Evolutionary conservation across 2,329 filamentous ascomycete species (phyloP).

Genomic region (Pseudofabraea citricarpa): DNA sequence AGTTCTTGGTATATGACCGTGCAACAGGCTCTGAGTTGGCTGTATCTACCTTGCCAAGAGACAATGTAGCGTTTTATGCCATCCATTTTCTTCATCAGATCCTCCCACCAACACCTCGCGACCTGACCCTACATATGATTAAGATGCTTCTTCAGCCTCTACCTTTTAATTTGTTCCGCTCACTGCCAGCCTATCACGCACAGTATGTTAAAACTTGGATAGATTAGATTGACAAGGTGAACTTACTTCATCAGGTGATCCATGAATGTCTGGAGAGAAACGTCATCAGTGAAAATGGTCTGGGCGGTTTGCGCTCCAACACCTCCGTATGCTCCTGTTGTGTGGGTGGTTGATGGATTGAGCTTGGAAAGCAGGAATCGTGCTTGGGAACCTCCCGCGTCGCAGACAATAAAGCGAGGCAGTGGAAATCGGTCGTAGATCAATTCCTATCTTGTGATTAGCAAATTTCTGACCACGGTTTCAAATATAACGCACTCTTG

Average conservation of each 20-base stretch:
- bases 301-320: slow-evolving; percentile 82
- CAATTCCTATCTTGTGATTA: slow-evolving; percentile 61
- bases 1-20: no score
- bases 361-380: slow-evolving; percentile 96
- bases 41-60: no score
- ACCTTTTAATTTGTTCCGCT: slow-evolving; percentile 53
- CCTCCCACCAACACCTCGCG: no score
- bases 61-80: no score
- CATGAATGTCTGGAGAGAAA: slow-evolving; percentile 98
- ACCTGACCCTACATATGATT: no score
- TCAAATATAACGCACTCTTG: slow-evolving; percentile 61
- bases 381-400: slow-evolving; percentile 95
- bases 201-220: slow-evolving; percentile 8
- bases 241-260: slow-evolving; percentile 98
- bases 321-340: slow-evolving; percentile 85
- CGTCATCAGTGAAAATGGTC: slow-evolving; percentile 98
- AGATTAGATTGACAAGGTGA: slow-evolving; percentile 9
- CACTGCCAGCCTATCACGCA: slow-evolving; percentile 47
- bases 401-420: slow-evolving; percentile 96
- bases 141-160: no score
- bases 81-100: no score
- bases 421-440: slow-evolving; percentile 98
- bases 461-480: neutral
- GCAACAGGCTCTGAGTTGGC: no score
- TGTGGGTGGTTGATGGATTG: slow-evolving; percentile 96